Conservation (phyloP, 176 grass and related monocot genomes). For the Oryza brachyantha region DNA sequence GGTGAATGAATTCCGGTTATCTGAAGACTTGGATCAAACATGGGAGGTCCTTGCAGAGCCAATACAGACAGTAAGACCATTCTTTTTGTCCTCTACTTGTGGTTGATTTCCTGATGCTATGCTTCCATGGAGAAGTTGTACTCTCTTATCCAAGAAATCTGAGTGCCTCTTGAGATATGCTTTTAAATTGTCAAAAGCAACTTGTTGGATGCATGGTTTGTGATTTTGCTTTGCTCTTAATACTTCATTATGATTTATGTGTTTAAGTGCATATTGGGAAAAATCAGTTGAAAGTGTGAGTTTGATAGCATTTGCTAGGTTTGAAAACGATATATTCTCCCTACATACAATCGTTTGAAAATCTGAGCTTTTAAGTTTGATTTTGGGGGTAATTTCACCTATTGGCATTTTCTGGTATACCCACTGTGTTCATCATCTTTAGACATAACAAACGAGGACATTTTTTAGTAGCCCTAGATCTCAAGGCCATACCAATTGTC, state of each 20-base stretch:
- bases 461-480: conserved; percentile 3
- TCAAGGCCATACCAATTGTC: neutral
- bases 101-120: neutral
- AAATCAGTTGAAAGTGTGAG: neutral
- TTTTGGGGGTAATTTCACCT: neutral
- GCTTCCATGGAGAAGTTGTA: neutral
- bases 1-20: conserved; percentile 66
- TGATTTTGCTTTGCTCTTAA: neutral
- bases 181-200: conserved; percentile 1
- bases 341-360: neutral
- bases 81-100: neutral
- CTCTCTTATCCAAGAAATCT: neutral
- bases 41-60: conserved; percentile 95
- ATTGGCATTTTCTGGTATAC: neutral
- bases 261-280: neutral
- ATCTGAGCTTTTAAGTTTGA: neutral
- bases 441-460: neutral
- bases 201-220: conserved; percentile 3
- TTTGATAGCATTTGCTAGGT: neutral
- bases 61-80: conserved; percentile 72
- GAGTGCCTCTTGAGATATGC: neutral
- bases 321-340: neutral
- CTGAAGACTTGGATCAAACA: conserved; percentile 84
- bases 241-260: neutral
- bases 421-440: neutral